These are phyloP conservation scores for Psidium guajava DNA, from an alignment of 345 rosid genomes.

Conservation along the genomic window DNA sequence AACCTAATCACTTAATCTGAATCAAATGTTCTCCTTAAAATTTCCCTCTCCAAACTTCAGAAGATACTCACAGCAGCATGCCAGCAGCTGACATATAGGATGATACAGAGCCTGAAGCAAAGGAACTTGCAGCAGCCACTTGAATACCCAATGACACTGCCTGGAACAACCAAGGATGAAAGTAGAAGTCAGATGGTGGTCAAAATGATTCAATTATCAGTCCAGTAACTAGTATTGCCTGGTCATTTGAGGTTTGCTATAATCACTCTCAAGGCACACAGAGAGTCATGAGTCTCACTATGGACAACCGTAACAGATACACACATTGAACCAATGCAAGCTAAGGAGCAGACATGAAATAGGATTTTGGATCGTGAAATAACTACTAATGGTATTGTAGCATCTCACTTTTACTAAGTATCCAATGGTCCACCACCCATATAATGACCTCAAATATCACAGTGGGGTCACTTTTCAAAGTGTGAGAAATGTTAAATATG, in stretches of 20 bases:
- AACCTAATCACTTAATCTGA: background rate
- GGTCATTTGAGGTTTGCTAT: background rate
- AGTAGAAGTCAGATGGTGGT: background rate
- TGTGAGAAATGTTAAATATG: background rate
- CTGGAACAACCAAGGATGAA: conserved; percentile 17
- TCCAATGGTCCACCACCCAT: background rate
- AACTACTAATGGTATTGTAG: background rate
- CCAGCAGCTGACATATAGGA: conserved; percentile 78
- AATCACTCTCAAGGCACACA: background rate
- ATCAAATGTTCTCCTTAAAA: background rate
- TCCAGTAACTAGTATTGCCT: background rate
- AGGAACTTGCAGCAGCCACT: conserved; percentile 60
- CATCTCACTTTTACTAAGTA: background rate
- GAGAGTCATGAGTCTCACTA: background rate
- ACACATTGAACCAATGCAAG: background rate
- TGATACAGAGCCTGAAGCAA: conserved; percentile 36
- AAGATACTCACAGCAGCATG: conserved; percentile 70
- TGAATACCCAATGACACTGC: conserved; percentile 63
- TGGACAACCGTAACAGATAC: background rate
- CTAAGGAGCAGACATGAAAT: background rate
- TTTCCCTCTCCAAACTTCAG: background rate
- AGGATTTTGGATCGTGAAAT: background rate
- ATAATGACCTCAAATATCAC: background rate
- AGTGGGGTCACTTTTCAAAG: background rate
- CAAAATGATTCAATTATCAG: background rate